A percentile compares a stretch with the other conserved stretches of the same genome.
Evolutionary conservation across 176 grass and related monocot genomes (phyloP).

Genomic region (Triticum urartu): DNA sequence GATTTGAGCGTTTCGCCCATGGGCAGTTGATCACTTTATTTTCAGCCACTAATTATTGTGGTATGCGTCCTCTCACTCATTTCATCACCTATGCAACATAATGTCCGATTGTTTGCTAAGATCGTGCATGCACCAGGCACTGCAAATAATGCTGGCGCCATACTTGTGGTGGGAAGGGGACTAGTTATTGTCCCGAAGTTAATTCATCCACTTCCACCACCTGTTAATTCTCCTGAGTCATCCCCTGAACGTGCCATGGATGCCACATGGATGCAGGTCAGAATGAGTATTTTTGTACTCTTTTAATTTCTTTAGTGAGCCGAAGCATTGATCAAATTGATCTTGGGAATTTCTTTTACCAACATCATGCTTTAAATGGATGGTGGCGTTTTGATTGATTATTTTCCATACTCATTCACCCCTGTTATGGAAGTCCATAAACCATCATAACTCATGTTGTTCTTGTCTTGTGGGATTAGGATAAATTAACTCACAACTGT

Average conservation of each 20-base stretch:
- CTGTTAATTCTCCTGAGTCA: constrained; percentile 82
- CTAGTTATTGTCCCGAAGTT: constrained; percentile 88
- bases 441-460: not conserved
- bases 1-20: constrained; percentile 94
- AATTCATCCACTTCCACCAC: constrained; percentile 98
- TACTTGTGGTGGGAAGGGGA: constrained; percentile 91
- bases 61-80: constrained; percentile 39
- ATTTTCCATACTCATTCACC: not conserved
- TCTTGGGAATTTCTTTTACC: not conserved
- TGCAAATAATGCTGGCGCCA: constrained; percentile 97
- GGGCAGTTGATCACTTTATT: constrained; percentile 96
- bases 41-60: constrained; percentile 99
- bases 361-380: not conserved
- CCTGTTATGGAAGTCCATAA: not conserved
- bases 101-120: constrained; percentile 14
- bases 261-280: constrained; percentile 98
- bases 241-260: constrained; percentile 75
- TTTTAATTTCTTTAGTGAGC: constrained; percentile 2
- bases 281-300: constrained; percentile 8
- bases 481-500: not conserved
- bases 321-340: not conserved
- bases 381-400: not conserved
- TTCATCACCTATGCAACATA: constrained; percentile 4
- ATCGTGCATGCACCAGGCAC: constrained; percentile 57
- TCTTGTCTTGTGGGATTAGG: not conserved